Conservation (phyloP, 2,329 filamentous ascomycete species). For the Penicillium vulpinum region DNA sequence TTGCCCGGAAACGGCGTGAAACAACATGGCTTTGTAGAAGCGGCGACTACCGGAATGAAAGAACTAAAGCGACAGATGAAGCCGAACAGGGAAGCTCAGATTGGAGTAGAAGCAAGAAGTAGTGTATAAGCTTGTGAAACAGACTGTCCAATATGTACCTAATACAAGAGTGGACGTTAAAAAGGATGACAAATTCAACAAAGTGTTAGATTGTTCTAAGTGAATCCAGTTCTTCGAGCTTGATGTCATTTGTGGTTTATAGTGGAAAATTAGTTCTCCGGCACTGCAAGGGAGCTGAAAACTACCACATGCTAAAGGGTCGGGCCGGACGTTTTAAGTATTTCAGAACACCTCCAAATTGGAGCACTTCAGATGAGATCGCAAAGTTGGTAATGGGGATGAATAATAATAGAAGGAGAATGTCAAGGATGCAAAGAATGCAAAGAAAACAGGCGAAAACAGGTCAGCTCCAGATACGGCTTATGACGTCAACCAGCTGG, state of each 20-base stretch:
- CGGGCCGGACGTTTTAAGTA: neutral
- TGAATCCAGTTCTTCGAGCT: neutral
- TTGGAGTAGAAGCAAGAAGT: neutral
- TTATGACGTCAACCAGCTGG: constrained; percentile 5
- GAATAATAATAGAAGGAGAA: too few species aligned
- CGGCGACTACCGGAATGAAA: neutral
- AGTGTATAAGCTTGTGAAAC: neutral
- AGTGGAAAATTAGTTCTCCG: neutral
- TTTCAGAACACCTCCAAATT: too few species aligned
- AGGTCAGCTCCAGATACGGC: neutral
- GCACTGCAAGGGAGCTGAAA: neutral
- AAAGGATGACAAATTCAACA: neutral
- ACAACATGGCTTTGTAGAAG: too few species aligned
- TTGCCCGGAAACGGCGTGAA: neutral
- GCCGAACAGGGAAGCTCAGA: neutral
- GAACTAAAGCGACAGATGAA: neutral
- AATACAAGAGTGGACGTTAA: neutral
- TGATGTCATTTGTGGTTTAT: neutral
- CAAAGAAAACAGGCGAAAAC: constrained; percentile 1
- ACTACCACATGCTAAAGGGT: neutral
- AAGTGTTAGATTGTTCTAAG: too few species aligned
- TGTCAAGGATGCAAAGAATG: neutral
- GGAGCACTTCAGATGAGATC: too few species aligned
- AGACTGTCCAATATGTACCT: neutral
- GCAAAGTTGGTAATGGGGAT: too few species aligned